Evolutionary conservation across 805 yeast species (phyloP), one percentile per base, ranked within the genome.

Genomic region (Candida rishiriensis): DNA sequence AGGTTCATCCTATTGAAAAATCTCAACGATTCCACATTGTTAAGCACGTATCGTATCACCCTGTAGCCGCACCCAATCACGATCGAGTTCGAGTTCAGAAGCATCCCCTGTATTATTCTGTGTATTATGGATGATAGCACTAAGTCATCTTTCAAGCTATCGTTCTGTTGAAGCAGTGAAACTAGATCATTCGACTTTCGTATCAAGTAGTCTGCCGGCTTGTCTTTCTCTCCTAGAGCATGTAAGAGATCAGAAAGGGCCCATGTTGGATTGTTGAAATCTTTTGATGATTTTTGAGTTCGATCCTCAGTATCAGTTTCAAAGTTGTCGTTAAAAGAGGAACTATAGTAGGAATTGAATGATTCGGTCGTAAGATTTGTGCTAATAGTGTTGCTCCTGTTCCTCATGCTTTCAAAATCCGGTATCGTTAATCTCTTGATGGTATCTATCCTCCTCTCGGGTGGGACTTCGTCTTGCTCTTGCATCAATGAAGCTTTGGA

Each of bases 1-100:
- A 87, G 57, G 45, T 81, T 76, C 30, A 79, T 64, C 12, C 72
- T 69, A 9, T 78, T 66, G 49, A 89, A 65, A 3, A 72, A 62
- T n/a, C 66, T 61, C 6, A 88, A 57, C 2, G 89, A 77, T 7
- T 74, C 75, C 12, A 69, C 57, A 47, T 77, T 77, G 30, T 75
- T 73, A 15, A 85, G 68, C 14, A 86, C 68, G 50, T 84, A 75
- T 14, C 97, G 68, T 17, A 88, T 73, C 1, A 88, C 72, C 40
- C 95, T 70, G 60, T 81, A 88, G 0, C 90, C 96, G 2, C 88
- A 75, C 0, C 90, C 85, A 8, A 83, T 72, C 1, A 87, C 83
- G 45, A 79, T 81, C 28, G 69, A 70, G 53, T 78, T 80, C 26
- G 78, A 66, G 36, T 48, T 50, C 38, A 56, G 37, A 16, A 90